A percentile compares a stretch with the other conserved stretches of the same genome.
Conservation (phyloP, 306 rosid genomes). For the Quercus robur region DNA sequence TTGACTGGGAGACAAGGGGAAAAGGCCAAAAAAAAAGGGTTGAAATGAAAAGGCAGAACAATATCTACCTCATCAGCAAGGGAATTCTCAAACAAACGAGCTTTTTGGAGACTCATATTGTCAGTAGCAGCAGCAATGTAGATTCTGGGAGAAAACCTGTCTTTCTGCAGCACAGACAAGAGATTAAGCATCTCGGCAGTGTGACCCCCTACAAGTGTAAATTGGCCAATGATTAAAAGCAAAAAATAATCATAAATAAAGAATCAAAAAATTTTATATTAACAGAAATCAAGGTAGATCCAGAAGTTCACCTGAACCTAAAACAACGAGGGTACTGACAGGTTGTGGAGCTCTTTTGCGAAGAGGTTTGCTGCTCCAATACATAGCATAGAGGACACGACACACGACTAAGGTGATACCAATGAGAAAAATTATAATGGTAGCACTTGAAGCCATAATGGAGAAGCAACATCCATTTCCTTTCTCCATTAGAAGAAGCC, state of each 20-base stretch:
- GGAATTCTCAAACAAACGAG: conserved; percentile 55
- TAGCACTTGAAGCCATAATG: conserved; percentile 13
- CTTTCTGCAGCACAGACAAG: conserved; percentile 59
- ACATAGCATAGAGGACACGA: conserved; percentile 37
- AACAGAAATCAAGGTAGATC: conserved; percentile 12
- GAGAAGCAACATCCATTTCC: conserved; percentile 34
- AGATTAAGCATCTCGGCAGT: conserved; percentile 94
- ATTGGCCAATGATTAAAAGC: not conserved
- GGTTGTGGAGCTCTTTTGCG: conserved; percentile 30
- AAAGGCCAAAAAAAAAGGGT: not conserved
- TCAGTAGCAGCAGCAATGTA: conserved; percentile 89
- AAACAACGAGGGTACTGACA: conserved; percentile 41
- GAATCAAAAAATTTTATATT: not conserved
- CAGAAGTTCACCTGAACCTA: conserved; percentile 50
- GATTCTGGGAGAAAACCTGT: conserved; percentile 63
- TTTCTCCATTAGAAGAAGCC: conserved; percentile 31
- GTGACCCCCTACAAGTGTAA: conserved; percentile 60
- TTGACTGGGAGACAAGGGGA: too few relatives aligned
- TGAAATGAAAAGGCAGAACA: not conserved
- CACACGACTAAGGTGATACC: conserved; percentile 25
- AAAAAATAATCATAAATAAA: not conserved
- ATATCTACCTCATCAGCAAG: conserved; percentile 37
- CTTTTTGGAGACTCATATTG: conserved; percentile 89
- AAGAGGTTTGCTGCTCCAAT: conserved; percentile 24
- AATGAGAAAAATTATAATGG: conserved; percentile 19